Evolutionary conservation across 164 flowering plant species (phyloP), one percentile per base, ranked within the genome.

Genomic region (Macadamia integrifolia): DNA sequence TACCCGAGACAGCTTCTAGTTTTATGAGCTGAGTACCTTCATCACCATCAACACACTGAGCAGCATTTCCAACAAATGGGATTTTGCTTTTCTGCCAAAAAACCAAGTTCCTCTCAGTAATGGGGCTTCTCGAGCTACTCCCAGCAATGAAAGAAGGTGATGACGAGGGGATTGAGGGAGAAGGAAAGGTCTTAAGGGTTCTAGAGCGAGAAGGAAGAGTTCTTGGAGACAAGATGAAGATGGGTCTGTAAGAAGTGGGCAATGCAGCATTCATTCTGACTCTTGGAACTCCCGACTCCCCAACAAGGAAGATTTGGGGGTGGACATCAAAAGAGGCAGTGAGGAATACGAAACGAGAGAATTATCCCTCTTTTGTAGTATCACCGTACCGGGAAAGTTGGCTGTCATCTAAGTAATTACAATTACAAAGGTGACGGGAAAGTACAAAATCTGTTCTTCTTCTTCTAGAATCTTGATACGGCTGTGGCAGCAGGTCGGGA

Each of bases 1-100:
- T 23, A 23, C 78, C 12, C 44, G 80, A 66, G 72, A 74, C 35
- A 17, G 71, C 66, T 68, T 84, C 87, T 55, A 69, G 71, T 58
- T 90, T 82, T 60, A 78, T 31, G 67, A 58, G 49, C 46, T 60
- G 32, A 64, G 71, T 43, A 30, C 69, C 77, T 42, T 77, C 84
- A 6, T 71, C 81, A 0, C 48, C 75, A 58, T 59, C 56, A 52
- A 63, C 15, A 5, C 76, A 40, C 30, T 43, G 72, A 35, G 80
- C 76, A 31, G 71, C 58, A 62, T 53, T 30, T 62, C 49, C 70
- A 15, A 61, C 50, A 76, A 75, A 42, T 61, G 78, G 77, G 60
- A 66, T 58, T 82, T 71, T 84, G 62, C 31, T 50, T 61, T 64
- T 78, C 29, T 44, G 44, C 28, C 49, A 43, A 55, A 15, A 52